These are phyloP conservation scores for Backusella mclennaniae DNA, from an alignment of 192 early-diverging fungal species.

Conservation along the genomic window DNA sequence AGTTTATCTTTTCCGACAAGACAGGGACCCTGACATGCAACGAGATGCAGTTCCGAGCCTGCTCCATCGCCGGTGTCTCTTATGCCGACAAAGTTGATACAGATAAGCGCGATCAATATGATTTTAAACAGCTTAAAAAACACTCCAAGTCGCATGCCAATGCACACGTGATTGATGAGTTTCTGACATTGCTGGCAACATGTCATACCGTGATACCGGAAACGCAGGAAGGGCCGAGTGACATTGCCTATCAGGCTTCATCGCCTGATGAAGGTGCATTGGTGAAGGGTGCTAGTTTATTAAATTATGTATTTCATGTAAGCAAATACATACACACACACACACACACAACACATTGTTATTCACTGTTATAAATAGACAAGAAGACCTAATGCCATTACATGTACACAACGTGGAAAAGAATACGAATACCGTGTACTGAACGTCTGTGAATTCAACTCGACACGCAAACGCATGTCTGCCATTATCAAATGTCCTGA, in stretches of 20 bases:
- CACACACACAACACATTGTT: not conserved
- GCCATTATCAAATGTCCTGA: conserved; percentile 86
- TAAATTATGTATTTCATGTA: conserved; percentile 66
- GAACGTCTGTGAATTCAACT: conserved; percentile 98
- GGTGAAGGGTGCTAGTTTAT: conserved; percentile 68
- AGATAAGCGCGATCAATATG: conserved; percentile 79
- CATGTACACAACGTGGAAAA: conserved; percentile 37
- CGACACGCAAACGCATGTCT: conserved; percentile 98
- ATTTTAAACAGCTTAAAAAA: conserved; percentile 59
- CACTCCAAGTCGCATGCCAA: conserved; percentile 59
- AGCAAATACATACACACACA: not conserved
- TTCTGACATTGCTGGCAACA: conserved; percentile 84
- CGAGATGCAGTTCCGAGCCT: conserved; percentile 87
- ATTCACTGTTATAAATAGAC: conserved; percentile 21
- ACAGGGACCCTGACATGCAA: conserved; percentile 86
- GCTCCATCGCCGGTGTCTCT: conserved; percentile 87
- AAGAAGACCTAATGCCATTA: conserved; percentile 60
- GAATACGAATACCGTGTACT: conserved; percentile 85
- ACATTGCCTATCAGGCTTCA: conserved; percentile 90
- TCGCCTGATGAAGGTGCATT: conserved; percentile 98
- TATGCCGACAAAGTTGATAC: conserved; percentile 91
- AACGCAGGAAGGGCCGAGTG: conserved; percentile 52
- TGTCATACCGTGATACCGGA: conserved; percentile 99
- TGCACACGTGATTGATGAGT: conserved; percentile 77
- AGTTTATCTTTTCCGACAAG: conserved; percentile 99